These are phyloP conservation scores for Pseudogymnoascus sp. DNA, from an alignment of 2,329 filamentous ascomycete species.

Conservation along the genomic window DNA sequence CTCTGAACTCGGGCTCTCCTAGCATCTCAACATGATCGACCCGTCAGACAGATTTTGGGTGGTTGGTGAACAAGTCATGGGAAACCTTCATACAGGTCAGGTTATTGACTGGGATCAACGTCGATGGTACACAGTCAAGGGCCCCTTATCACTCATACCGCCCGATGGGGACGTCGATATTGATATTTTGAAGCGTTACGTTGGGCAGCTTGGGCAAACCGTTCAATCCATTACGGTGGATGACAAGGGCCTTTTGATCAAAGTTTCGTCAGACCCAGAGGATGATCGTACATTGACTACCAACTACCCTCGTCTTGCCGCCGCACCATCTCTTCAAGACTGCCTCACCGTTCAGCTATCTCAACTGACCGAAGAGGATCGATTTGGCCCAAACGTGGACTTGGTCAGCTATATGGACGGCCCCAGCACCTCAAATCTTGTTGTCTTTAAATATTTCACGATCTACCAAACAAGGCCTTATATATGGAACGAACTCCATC, in stretches of 20 bases:
- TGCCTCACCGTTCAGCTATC: not conserved
- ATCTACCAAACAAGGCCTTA: not conserved
- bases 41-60: not conserved
- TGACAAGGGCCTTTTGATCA: not conserved
- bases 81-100: not conserved
- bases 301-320: not conserved
- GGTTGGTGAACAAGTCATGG: not conserved
- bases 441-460: not conserved
- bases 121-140: not conserved
- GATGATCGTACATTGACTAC: not conserved
- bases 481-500: constrained; percentile 32
- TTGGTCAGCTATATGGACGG: not conserved
- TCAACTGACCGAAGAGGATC: not conserved
- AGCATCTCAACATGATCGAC: not conserved
- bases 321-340: not conserved
- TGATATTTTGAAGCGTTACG: not conserved
- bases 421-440: not conserved
- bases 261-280: not conserved
- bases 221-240: not conserved
- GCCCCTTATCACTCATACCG: not conserved
- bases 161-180: not conserved
- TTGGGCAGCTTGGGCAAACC: not conserved
- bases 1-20: no score
- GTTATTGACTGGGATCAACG: not conserved
- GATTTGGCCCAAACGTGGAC: not conserved